Base-by-base conservation (phyloP, 2,329 filamentous ascomycete genomes). In the Paraphaeosphaeria sporulosa region DNA sequence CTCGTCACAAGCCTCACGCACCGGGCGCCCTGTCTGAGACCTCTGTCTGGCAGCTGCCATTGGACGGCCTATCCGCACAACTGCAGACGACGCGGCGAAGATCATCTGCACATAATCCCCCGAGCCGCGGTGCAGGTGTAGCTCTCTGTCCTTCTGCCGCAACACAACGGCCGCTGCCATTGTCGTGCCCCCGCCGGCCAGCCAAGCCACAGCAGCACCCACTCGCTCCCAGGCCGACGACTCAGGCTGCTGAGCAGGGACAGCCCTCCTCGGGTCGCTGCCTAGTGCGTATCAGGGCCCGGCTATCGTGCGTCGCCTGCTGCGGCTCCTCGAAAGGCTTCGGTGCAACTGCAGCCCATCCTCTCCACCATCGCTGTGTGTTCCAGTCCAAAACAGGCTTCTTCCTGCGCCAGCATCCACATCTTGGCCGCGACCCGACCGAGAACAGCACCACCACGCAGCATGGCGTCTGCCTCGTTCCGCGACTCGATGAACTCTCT, bases 401-500 rank as follows among this genome's bases (percentile, higher is more conserved):
- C 34, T 50, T 42, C 36, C 49, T 36, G 23, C 62, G 53, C 55
- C 48, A 53, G 43, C 38, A 55, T 58, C 67, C 60, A 63, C 65
- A 55, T 47, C 54, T 43, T 15, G 8, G 43, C 46, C 62, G 51
- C 51, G 38, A 40, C 34, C 55, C 38, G 38, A 40, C 42, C 34
- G 38, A 15, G 19, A 27, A 36, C 30, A 53, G 54, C 47, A 62
- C 19, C 55, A 57, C 27, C 44, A 52, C 25, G 55, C 58, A 59
- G 53, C 64, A 97, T 97, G 94, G 91, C 94, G 63, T 94, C 93
- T 67, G 84, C 89, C 68, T 92, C 92, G 49, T 98, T 99, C 79
- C 89, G 94, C 76, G 93, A 97, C 80, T 96, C 92, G 23, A 93
- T 98, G 85, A 96, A 92, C 84, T 95, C 93, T 61, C 81, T 98